Evolutionary conservation across 1,284 basidiomycete genomes (phyloP).

Genomic region (Garcileccinum viscosum): DNA sequence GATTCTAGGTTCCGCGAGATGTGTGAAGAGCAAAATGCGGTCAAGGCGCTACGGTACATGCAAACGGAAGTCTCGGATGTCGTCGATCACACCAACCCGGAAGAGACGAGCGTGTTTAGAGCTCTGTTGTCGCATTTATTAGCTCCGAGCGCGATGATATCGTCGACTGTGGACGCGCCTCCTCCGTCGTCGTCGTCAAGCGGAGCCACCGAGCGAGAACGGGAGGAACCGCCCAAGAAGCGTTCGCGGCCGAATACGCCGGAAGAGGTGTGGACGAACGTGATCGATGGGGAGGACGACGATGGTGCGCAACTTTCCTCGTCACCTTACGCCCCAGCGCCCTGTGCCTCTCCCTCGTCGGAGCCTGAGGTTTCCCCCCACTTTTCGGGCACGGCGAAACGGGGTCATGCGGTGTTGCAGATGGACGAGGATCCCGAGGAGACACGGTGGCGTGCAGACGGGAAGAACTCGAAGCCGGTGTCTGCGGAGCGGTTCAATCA

Average conservation of each 20-base stretch:
- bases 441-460: slow-evolving; percentile 14
- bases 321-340: not conserved
- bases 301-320: slow-evolving; percentile 13
- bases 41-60: slow-evolving; percentile 75
- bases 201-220: not conserved
- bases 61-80: slow-evolving; percentile 72
- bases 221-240: slow-evolving; percentile 43
- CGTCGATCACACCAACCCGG: slow-evolving; percentile 68
- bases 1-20: slow-evolving; percentile 74
- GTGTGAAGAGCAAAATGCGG: slow-evolving; percentile 66
- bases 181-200: not conserved
- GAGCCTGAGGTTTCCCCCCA: slow-evolving; percentile 3
- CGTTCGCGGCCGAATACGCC: slow-evolving; percentile 46
- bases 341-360: not conserved
- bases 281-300: slow-evolving; percentile 35
- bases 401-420: slow-evolving; percentile 30
- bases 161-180: not conserved
- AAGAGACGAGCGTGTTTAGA: slow-evolving; percentile 68
- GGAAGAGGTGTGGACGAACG: slow-evolving; percentile 37
- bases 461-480: slow-evolving; percentile 18
- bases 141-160: slow-evolving; percentile 15
- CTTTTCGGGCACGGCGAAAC: slow-evolving; percentile 20
- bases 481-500: slow-evolving; percentile 56
- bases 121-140: slow-evolving; percentile 72
- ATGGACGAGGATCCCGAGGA: slow-evolving; percentile 49